Evolutionary conservation across 768 basidiomycete genomes (phyloP), one percentile per base, ranked within the genome.

Genomic region (Naganishia antarctica): DNA sequence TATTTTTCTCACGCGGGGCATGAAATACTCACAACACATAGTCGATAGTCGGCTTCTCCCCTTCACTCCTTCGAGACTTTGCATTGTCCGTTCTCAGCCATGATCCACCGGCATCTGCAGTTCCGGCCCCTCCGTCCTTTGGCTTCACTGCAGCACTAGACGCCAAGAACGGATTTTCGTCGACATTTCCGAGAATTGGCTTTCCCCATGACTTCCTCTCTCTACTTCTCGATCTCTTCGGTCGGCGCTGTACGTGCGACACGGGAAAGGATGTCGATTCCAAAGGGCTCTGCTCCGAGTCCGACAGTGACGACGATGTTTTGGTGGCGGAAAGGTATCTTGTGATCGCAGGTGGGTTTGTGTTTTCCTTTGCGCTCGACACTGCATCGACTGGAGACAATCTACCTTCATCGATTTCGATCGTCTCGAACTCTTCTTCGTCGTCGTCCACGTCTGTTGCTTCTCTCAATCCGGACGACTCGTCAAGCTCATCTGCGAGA

Each of bases 111-210:
- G 32, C 23, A 57, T 40, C 34, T 41, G 1, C 13, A 18, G 37
- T 11, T n/a, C 15, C 15, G n/a, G 8, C 32, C 23, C 29, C 37
- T 18, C 29, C 6, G n/a, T 21, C 18, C 34, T 41, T 63, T 21
- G 48, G 21, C 6, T 31, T 63, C 25, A 11, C 21, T 11, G 16
- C 29, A 9, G 26, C 44, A 40, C 18, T 26, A 15, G 45, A n/a
- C 7, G 34, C 61, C 26, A 51, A 45, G 44, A 64, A 64, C 31
- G 63, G 63, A 21, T 64, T 64, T 15, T 51, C 63, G 11, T 64
- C 48, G 26, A 45, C 44, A 31, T 57, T 23, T 25, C 63, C 63
- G 11, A 48, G 6, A 25, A 46, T 40, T 16, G 63, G 63, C 32
- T 32, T 46, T 21, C 51, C 31, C 63, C 63, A 64, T 40, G 53